A percentile compares a stretch with the other conserved stretches of the same genome.
Evolutionary conservation across 2,329 filamentous ascomycete species (phyloP).

Genomic region (Chaetomiaceae sp.): DNA sequence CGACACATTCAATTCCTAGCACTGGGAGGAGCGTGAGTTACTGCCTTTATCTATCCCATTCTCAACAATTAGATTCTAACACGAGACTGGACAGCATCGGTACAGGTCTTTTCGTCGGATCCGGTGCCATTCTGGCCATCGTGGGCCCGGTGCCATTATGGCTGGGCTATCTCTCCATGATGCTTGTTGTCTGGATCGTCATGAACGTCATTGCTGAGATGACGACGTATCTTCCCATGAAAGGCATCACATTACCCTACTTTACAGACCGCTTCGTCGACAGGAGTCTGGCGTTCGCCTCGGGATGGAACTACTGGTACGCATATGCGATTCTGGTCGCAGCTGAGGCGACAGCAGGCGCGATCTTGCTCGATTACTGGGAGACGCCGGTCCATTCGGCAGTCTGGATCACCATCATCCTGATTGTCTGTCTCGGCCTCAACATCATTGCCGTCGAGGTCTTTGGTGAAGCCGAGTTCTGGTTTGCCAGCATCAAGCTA

Average conservation of each 20-base stretch:
- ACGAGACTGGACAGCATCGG: slow-evolving; percentile 23
- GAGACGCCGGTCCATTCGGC: slow-evolving; percentile 46
- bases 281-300: slow-evolving; percentile 51
- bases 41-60: background rate
- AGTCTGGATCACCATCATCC: slow-evolving; percentile 57
- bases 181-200: slow-evolving; percentile 48
- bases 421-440: slow-evolving; percentile 49
- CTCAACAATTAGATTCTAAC: background rate
- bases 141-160: slow-evolving; percentile 62
- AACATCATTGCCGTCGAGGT: slow-evolving; percentile 55
- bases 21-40: slow-evolving; percentile 40
- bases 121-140: slow-evolving; percentile 30
- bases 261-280: slow-evolving; percentile 54
- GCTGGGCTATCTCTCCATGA: slow-evolving; percentile 61
- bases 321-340: slow-evolving; percentile 55
- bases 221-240: slow-evolving; percentile 51
- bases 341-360: slow-evolving; percentile 54
- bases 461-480: slow-evolving; percentile 60
- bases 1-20: slow-evolving; percentile 59
- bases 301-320: slow-evolving; percentile 61
- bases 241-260: slow-evolving; percentile 54
- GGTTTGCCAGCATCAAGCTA: slow-evolving; percentile 58
- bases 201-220: slow-evolving; percentile 55
- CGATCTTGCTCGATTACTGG: slow-evolving; percentile 60
- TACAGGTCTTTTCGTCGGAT: slow-evolving; percentile 30